Evolutionary conservation across 139 green algal species (phyloP), one percentile per base, ranked within the genome.

Genomic region (Chlamydomonas incerta): DNA sequence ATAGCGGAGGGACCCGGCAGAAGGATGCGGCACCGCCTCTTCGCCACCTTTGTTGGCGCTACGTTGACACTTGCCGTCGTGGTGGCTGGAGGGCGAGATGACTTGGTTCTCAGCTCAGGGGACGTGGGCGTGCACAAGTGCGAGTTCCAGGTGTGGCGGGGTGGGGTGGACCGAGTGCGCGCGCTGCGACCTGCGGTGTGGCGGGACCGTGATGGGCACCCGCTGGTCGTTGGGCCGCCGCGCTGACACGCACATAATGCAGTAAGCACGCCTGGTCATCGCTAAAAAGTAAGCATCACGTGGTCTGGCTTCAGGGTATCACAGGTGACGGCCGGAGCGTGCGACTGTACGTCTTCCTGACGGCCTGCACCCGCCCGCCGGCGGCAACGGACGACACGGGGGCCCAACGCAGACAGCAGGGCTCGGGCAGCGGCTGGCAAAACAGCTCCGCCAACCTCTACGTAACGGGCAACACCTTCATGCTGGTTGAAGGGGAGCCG

Each of bases 91-190:
- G 71, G 23, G 8, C 71, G 63, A 15, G 18, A n/a, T 41, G 21
- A 31, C 10, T 17, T 80, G 31, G 50, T 47, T 47, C 65, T 50
- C 50, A 50, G 41, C 41, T 50, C 41, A 50, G 33, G 5, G 14
- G 52, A 81, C 67, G 52, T 81, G 33, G 74, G 74, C 15, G 55
- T 81, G 21, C 55, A 81, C 17, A 81, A 81, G 23, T 81, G 74
- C 74, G 74, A 81, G 74, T 81, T 81, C 74, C 31, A 81, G 74
- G 74, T 81, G 31, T 24, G n/a, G n/a, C n/a, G n/a, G n/a, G n/a
- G n/a, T n/a, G n/a, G n/a, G n/a, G n/a, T n/a, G n/a, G n/a, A n/a
- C n/a, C n/a, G n/a, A n/a, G n/a, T n/a, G n/a, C n/a, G n/a, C n/a
- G n/a, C n/a, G n/a, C n/a, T n/a, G n/a, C n/a, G n/a, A n/a, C n/a